A percentile compares a stretch with the other conserved stretches of the same genome.
These are phyloP conservation scores for Nakazawaea sp. DNA, from an alignment of 805 yeast species.

Conservation along the genomic window DNA sequence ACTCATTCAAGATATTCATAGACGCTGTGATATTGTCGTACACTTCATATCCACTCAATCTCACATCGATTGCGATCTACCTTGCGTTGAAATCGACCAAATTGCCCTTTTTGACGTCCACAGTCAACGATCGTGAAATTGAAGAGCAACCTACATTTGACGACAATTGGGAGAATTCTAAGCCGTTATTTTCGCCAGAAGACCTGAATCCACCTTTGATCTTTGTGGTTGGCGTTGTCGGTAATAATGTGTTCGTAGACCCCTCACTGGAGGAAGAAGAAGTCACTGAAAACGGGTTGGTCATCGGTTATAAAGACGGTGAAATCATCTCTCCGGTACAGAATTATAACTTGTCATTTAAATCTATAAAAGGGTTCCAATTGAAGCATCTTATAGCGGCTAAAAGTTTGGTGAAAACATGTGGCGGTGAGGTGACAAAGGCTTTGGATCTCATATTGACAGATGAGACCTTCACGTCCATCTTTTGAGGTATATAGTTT, in stretches of 20 bases:
- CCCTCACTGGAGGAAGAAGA: constrained; percentile 88
- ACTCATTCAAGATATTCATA: constrained; percentile 68
- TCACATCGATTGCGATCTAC: constrained; percentile 74
- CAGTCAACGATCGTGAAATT: constrained; percentile 57
- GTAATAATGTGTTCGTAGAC: constrained; percentile 63
- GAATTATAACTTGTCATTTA: constrained; percentile 52
- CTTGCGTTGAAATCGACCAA: constrained; percentile 75
- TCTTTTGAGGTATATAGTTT: constrained; percentile 3
- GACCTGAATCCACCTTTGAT: constrained; percentile 56
- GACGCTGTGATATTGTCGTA: constrained; percentile 78
- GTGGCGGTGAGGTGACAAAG: constrained; percentile 56
- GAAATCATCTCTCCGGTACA: constrained; percentile 66
- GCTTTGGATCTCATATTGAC: constrained; percentile 46
- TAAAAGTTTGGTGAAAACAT: constrained; percentile 46
- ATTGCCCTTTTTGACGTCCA: constrained; percentile 66
- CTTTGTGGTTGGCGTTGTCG: constrained; percentile 71
- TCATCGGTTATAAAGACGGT: constrained; percentile 67
- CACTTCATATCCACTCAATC: constrained; percentile 72
- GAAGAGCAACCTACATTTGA: constrained; percentile 89
- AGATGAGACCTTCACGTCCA: constrained; percentile 6
- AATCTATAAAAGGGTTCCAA: constrained; percentile 49
- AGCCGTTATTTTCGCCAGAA: constrained; percentile 30
- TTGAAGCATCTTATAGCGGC: constrained; percentile 43
- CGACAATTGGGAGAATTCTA: constrained; percentile 74
- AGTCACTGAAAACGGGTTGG: constrained; percentile 78